These are phyloP conservation scores for Podospora fimiseda DNA, from an alignment of 495 filamentous ascomycete species.

Conservation along the genomic window DNA sequence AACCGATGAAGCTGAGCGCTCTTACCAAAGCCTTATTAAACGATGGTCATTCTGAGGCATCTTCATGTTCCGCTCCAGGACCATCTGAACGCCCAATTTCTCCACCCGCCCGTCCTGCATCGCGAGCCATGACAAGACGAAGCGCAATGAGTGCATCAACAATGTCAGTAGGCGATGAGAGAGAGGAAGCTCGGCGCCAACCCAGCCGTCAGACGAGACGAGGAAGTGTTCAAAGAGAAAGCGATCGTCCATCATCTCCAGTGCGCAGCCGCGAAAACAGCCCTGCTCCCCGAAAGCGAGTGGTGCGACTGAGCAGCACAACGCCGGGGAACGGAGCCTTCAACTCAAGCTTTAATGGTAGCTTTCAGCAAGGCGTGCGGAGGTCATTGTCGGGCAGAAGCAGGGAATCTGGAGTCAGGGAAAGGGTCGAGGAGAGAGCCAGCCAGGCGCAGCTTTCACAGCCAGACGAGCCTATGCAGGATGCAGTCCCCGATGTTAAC, in stretches of 20 bases:
- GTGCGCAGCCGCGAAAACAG: constrained; percentile 33
- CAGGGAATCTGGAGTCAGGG: constrained; percentile 27
- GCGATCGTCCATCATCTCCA: constrained; percentile 32
- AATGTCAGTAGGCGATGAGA: constrained; percentile 21
- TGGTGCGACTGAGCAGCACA: constrained; percentile 54
- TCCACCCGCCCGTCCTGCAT: constrained; percentile 39
- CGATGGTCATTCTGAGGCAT: constrained; percentile 43
- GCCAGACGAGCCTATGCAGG: constrained; percentile 19
- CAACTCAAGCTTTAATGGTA: constrained; percentile 17
- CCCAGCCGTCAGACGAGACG: constrained; percentile 34
- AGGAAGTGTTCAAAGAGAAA: constrained; percentile 29
- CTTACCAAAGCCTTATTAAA: constrained; percentile 70
- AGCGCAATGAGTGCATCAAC: constrained; percentile 30
- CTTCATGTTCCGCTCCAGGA: constrained; percentile 19
- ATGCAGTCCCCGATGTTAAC: constrained; percentile 44
- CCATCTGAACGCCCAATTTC: constrained; percentile 51
- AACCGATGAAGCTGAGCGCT: constrained; percentile 73
- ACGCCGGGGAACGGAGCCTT: constrained; percentile 21
- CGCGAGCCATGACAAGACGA: constrained; percentile 47
- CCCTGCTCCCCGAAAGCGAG: constrained; percentile 36
- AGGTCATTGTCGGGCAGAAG: constrained; percentile 32
- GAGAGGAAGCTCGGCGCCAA: constrained; percentile 18
- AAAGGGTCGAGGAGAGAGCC: constrained; percentile 31
- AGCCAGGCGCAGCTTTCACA: constrained; percentile 16
- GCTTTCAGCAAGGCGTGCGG: constrained; percentile 29